Evolutionary conservation across 495 filamentous ascomycete genomes (phyloP), one percentile per base, ranked within the genome.

Genomic region (Tuber aestivum): DNA sequence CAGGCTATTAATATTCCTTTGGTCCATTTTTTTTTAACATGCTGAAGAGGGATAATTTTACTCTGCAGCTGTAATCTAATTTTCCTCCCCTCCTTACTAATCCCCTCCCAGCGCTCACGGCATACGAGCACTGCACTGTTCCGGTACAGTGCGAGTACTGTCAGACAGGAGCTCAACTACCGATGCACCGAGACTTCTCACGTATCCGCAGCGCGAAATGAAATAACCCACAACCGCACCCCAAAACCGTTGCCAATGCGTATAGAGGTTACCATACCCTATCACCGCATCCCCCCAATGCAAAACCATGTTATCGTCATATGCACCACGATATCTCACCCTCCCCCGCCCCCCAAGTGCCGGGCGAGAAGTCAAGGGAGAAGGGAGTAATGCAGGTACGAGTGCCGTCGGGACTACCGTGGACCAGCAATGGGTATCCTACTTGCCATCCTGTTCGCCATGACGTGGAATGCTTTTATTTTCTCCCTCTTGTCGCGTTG

Each of bases 241-340:
- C 56, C 27, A 32, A n/a, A 65, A 18, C n/a, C 56, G 56, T 65
- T 65, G 10, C 21, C n/a, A 56, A 27, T 61, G 50, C 50, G 27
- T 61, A 61, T n/a, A 61, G 27, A 61, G 32, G n/a, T 65, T 65
- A 65, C n/a, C 4, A 27, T 27, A 32, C 56, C 10, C 56, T 32
- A 65, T 65, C n/a, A 32, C 10, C 6, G 2, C 56, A 65, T 32
- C 56, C 56, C n/a, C 56, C 27, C 56, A 32, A 27, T n/a, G 9
- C 23, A 10, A 56, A 3, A 8, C n/a, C 14, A 32, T 32, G 56
- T 65, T 65, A 6, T 65, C 56, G n/a, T 65, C 56, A 4, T 65
- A 65, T 65, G 56, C 56, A 65, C 56, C 56, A 65, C 56, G 56
- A 65, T 65, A 65, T 65, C n/a, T n/a, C 48, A 7, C 21, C 45